Evolutionary conservation across 352 stramenopile species (phyloP).

Genomic region (Phytophthora vignae): DNA sequence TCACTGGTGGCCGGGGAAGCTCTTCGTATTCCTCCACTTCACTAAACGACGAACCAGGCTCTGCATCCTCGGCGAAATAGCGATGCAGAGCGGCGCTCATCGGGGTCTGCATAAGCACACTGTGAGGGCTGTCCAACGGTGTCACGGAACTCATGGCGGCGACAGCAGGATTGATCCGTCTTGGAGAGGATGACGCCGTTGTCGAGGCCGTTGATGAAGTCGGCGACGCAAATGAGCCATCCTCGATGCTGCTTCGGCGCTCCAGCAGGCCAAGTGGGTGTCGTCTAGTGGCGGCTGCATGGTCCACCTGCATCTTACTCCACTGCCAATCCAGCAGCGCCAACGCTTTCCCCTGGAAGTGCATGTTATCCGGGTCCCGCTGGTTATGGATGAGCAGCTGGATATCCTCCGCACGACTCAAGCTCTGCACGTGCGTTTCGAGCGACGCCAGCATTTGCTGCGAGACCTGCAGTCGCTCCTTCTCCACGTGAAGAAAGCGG

Average conservation of each 20-base stretch:
- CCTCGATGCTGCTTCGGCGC: conserved; percentile 35
- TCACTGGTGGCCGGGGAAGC: not conserved
- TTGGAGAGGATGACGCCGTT: conserved; percentile 23
- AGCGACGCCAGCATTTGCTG: conserved; percentile 68
- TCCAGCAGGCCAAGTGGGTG: conserved; percentile 37
- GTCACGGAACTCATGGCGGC: conserved; percentile 15
- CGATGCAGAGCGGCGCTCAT: conserved; percentile 63
- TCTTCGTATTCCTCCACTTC: conserved; percentile 20
- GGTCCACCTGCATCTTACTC: conserved; percentile 60
- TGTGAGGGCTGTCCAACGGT: conserved; percentile 46
- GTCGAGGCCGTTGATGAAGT: conserved; percentile 33
- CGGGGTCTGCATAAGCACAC: conserved; percentile 59
- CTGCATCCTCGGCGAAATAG: conserved; percentile 56
- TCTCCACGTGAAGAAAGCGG: conserved; percentile 81
- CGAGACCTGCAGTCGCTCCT: conserved; percentile 69
- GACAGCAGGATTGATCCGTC: conserved; percentile 6
- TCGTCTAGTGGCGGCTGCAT: conserved; percentile 12
- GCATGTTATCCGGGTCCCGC: conserved; percentile 86
- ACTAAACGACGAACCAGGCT: conserved; percentile 5
- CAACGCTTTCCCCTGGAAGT: conserved; percentile 89
- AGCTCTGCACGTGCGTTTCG: conserved; percentile 62
- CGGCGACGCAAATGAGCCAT: conserved; percentile 25
- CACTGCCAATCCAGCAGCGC: conserved; percentile 89
- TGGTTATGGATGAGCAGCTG: conserved; percentile 88
- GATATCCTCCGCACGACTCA: conserved; percentile 83